Base-by-base conservation (phyloP, 2,329 filamentous ascomycete species). In the Amphichorda felina region DNA sequence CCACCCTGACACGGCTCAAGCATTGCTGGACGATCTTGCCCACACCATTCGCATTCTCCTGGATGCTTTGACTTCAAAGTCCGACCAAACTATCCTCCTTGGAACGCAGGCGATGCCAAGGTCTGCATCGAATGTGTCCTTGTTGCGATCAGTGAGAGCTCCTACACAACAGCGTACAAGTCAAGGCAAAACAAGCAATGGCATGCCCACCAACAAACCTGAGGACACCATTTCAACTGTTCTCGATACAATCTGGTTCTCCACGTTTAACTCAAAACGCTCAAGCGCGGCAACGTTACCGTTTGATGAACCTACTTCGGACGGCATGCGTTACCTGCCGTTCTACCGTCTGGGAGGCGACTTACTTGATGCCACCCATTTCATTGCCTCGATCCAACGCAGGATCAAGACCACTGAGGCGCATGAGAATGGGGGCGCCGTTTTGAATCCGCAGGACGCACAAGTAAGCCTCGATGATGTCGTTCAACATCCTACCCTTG, bases 381-480 rank as follows among this genome's bases (percentile, higher is more conserved):
- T 38, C 16, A 21, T 38, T 30, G 24, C 36, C n/a, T 27, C 24
- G 36, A 30, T 37, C 13, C 19, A 34, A 14, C 24, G 32, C 30
- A 26, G 25, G 19, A 34, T 24, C 13, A 37, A 33, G 35, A 37
- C 30, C 29, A 11, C 19, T 10, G 25, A 29, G 21, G n/a, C 15
- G 22, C 11, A 26, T 18, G 16, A 19, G 21, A 37, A 37, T 27
- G 35, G 28, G 35, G 4, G 27, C 21, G 21, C 19, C 21, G 21
- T 24, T 24, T 24, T 16, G 5, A 18, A 17, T 8, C 11, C 18
- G n/a, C 11, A 15, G n/a, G 10, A 34, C 21, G 30, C 36, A 22
- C 17, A 34, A 26, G 36, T 38, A 22, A 38, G 30, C 15, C 22
- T 38, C 21, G 36, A 38, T 30, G 14, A 38, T 34, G 32, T 38